Evolutionary conservation across 495 filamentous ascomycete species (phyloP).

Genomic region (Xylaria scruposa): DNA sequence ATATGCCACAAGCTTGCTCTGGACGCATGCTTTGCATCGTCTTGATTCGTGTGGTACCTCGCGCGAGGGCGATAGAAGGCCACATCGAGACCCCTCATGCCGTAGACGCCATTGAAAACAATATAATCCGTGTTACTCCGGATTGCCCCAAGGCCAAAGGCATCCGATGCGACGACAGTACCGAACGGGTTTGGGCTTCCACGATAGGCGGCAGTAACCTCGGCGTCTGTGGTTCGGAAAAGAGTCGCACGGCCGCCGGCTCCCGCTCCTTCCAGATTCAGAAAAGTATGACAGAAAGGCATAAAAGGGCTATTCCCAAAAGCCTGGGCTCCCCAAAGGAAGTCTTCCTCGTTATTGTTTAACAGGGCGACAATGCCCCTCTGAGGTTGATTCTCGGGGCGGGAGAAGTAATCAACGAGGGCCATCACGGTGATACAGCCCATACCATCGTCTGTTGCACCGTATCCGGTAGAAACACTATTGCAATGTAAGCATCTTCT

Average conservation of each 20-base stretch:
- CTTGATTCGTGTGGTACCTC: conserved; percentile 89
- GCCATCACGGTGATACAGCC: conserved; percentile 87
- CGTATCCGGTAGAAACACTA: conserved; percentile 79
- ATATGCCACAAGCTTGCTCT: conserved; percentile 89
- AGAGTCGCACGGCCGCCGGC: conserved; percentile 88
- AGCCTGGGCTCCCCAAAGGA: conserved; percentile 85
- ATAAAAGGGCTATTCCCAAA: conserved; percentile 83
- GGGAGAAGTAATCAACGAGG: conserved; percentile 86
- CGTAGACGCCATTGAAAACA: conserved; percentile 79
- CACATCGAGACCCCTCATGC: conserved; percentile 87
- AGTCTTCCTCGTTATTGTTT: conserved; percentile 98
- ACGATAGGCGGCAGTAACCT: conserved; percentile 82
- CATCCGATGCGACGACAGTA: conserved; percentile 79
- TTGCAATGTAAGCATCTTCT: conserved; percentile 47
- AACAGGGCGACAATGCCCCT: conserved; percentile 83
- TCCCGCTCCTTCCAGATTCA: conserved; percentile 95
- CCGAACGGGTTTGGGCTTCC: conserved; percentile 79
- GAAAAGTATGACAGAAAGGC: conserved; percentile 78
- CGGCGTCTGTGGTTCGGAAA: conserved; percentile 85
- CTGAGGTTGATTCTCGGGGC: conserved; percentile 74
- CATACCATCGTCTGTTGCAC: conserved; percentile 93
- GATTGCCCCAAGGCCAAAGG: conserved; percentile 78
- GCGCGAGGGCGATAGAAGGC: conserved; percentile 87
- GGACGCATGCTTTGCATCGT: conserved; percentile 80
- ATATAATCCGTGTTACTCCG: conserved; percentile 89